phyloP scores from a whole-genome alignment of 805 yeast species.

The Yarrowia sp. region DNA sequence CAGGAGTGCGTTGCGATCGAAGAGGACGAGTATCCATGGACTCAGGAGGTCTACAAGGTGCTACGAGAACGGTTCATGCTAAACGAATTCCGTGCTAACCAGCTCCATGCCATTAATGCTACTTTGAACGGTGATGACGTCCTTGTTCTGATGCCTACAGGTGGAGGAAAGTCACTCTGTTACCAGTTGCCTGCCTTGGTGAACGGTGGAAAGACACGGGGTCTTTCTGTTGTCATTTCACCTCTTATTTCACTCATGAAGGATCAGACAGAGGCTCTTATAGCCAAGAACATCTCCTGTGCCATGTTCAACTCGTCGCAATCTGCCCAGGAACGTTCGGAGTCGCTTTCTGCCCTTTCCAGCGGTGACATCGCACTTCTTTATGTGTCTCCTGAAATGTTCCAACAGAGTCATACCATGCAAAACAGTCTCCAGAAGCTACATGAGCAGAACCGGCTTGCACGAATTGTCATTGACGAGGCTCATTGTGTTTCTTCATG shows the following conservation, averaged over 20 bases:
- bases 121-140: slow-evolving; percentile 80
- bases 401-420: slow-evolving; percentile 73
- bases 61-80: slow-evolving; percentile 69
- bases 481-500: slow-evolving; percentile 98
- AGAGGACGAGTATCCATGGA: slow-evolving; percentile 57
- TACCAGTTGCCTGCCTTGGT: slow-evolving; percentile 94
- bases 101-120: slow-evolving; percentile 83
- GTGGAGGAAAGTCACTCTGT: slow-evolving; percentile 96
- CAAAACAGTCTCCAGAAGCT: slow-evolving; percentile 66
- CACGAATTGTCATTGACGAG: slow-evolving; percentile 92
- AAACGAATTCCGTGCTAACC: slow-evolving; percentile 76
- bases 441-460: slow-evolving; percentile 63
- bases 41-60: slow-evolving; percentile 67
- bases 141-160: slow-evolving; percentile 97
- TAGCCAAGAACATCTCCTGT: slow-evolving; percentile 72
- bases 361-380: slow-evolving; percentile 76
- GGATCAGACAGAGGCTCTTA: slow-evolving; percentile 88
- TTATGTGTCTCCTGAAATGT: slow-evolving; percentile 94
- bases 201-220: slow-evolving; percentile 72
- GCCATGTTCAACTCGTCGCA: slow-evolving; percentile 88
- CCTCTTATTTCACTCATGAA: slow-evolving; percentile 97
- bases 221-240: slow-evolving; percentile 90
- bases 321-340: slow-evolving; percentile 64
- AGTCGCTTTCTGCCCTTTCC: slow-evolving; percentile 65
- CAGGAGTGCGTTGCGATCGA: slow-evolving; percentile 5